Base-by-base conservation (phyloP, 352 stramenopile genomes). In the Globisporangium okanoganense region DNA sequence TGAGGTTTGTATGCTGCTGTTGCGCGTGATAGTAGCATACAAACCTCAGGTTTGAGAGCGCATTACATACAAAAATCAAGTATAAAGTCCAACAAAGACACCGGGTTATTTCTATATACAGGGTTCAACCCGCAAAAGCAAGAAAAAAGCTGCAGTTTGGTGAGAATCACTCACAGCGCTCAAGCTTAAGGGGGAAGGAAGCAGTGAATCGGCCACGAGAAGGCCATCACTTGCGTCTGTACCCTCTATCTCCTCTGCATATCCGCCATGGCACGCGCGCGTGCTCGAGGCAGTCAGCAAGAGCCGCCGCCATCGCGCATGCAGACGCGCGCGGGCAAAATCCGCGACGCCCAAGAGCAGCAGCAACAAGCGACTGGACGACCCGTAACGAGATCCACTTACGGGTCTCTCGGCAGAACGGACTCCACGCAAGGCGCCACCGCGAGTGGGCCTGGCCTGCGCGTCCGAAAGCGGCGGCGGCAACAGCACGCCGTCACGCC, bases 111-210 rank as follows among this genome's bases (percentile, higher is more conserved):
- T n/a, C n/a, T n/a, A n/a, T n/a, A n/a, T n/a, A n/a, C n/a, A n/a
- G n/a, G n/a, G n/a, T n/a, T n/a, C n/a, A n/a, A n/a, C n/a, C n/a
- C n/a, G 22, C 13, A 24, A 55, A 31, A 8, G 35, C 5, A 35
- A 36, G 22, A 20, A 33, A 58, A 58, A 58, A 58, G 52, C 49
- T 58, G 52, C 52, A 58, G 33, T n/a, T 58, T 58, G 33, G 52
- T 16, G 52, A 45, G 16, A 58, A 10, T 58, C 36, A 43, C 36
- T 43, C 36, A 43, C 36, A 43, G 36, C 36, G 13, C 36, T 36
- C 31, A 36, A 36, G 31, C 31, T 12, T 0, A 43, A 43, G 36
- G n/a, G 36, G 8, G 18, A 56, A 5, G 24, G 3, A 36, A n/a
- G 16, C 24, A 27, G 20, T 18, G 20, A 25, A 22, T 24, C 12